Evolutionary conservation across 495 filamentous ascomycete species (phyloP).

Genomic region (Lasiosphaeris hirsuta): DNA sequence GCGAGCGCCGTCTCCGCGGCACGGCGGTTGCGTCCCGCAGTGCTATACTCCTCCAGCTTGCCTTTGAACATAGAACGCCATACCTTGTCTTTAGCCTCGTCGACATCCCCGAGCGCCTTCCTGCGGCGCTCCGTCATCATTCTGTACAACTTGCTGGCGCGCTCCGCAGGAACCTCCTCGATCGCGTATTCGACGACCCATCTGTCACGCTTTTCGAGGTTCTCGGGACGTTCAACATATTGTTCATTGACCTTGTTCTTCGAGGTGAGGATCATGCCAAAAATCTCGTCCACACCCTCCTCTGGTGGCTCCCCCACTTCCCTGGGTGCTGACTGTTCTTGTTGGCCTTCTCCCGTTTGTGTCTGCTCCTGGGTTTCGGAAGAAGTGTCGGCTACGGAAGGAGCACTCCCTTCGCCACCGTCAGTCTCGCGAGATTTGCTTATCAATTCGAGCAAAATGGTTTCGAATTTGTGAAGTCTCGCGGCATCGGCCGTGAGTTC

Average conservation of each 20-base stretch:
- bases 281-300: slow-evolving; percentile 13
- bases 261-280: slow-evolving; percentile 63
- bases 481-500: slow-evolving; percentile 20
- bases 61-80: slow-evolving; percentile 39
- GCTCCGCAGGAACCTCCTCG: slow-evolving; percentile 44
- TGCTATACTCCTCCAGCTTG: slow-evolving; percentile 25
- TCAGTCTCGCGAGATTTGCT: slow-evolving; percentile 18
- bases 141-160: slow-evolving; percentile 49
- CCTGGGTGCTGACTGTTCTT: not conserved
- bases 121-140: slow-evolving; percentile 49
- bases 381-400: not conserved
- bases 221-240: slow-evolving; percentile 56
- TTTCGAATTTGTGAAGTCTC: slow-evolving; percentile 38
- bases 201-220: slow-evolving; percentile 46
- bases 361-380: not conserved
- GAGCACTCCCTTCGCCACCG: not conserved
- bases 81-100: slow-evolving; percentile 36
- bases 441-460: slow-evolving; percentile 38
- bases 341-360: no score
- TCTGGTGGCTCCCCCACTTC: slow-evolving; percentile 11
- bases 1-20: no score
- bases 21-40: no score
- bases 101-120: slow-evolving; percentile 29
- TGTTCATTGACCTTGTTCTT: slow-evolving; percentile 69
- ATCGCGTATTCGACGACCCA: slow-evolving; percentile 81